Base-by-base conservation (phyloP, 2,329 filamentous ascomycete genomes). In the Cucurbitaria berberidis region DNA sequence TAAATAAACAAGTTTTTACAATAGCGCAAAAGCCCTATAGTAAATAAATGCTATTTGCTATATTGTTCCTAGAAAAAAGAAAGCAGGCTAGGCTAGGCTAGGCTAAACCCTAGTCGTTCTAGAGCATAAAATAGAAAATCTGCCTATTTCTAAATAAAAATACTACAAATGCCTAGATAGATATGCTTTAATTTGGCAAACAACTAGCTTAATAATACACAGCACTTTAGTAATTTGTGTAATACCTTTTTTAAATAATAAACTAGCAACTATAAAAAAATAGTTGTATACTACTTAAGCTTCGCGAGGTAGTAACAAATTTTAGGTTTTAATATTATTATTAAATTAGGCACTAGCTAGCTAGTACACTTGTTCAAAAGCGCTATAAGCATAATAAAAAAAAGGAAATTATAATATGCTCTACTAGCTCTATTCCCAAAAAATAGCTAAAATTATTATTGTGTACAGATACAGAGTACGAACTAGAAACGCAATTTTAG, bases 401-500 rank as follows among this genome's bases (percentile, higher is more conserved):
- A 76, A 2, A 87, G 57, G 24, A 82, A 76, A 56, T 88, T 88
- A 75, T 86, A 88, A n/a, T 75, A 71, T 0, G 77, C 61, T 2
- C 75, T 74, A 2, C 82, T 82, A 1, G 61, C 35, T 2, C 79
- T 68, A 1, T 65, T 59, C 0, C 77, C 78, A 4, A 80, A 59
- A 0, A 55, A 16, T 0, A 77, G 51, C 8, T 68, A 74, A 0
- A 88, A 75, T 10, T 80, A 74, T 0, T 84, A 76, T 32, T 84
- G 78, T 2, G 82, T 60, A 0, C 78, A 74, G 1, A 89, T 84
- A 0, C 85, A 81, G 3, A 89, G 69, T 1, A 86, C 72, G 0
- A 89, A 77, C 85, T 85, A 89, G 45, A 82, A 77, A 0, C 86
- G 80, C 4, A 80, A 79, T 34, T 87, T 75, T 15, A 86, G 77